phyloP scores from a whole-genome alignment of 192 early-diverging fungal genomes.

The Chytriomyces hyalinus region DNA sequence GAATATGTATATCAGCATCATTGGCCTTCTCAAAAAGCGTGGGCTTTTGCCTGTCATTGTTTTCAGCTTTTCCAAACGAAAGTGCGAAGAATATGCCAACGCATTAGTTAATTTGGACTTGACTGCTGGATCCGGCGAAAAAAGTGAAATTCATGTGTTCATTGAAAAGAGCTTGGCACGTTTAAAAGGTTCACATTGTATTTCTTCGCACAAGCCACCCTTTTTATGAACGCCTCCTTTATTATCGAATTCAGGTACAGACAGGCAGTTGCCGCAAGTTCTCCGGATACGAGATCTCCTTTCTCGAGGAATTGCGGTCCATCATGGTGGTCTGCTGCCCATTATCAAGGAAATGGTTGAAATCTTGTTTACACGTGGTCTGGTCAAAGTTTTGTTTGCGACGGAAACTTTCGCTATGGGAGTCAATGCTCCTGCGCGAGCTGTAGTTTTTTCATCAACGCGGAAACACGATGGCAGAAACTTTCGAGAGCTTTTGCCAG shows the following conservation, averaged over 20 bases:
- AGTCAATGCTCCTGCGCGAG: conserved; percentile 94
- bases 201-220: neutral
- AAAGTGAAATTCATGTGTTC: conserved; percentile 86
- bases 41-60: conserved; percentile 85
- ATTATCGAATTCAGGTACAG: conserved; percentile 56
- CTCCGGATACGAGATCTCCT: conserved; percentile 81
- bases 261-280: conserved; percentile 89
- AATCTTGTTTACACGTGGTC: conserved; percentile 86
- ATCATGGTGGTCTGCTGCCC: conserved; percentile 95
- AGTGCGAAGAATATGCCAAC: conserved; percentile 90
- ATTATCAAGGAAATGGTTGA: conserved; percentile 99
- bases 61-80: conserved; percentile 94
- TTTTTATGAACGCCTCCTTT: neutral
- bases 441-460: conserved; percentile 91
- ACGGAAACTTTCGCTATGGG: conserved; percentile 99
- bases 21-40: conserved; percentile 73
- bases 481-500: conserved; percentile 88
- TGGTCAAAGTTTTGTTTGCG: conserved; percentile 93
- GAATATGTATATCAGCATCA: conserved; percentile 82
- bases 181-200: conserved; percentile 58
- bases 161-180: conserved; percentile 81
- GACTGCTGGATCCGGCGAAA: conserved; percentile 70
- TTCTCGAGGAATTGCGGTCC: conserved; percentile 91
- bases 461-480: conserved; percentile 91
- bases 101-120: conserved; percentile 83